phyloP scores from a whole-genome alignment of 371 early-diverging fungal genomes.

The Circinella umbellata region DNA sequence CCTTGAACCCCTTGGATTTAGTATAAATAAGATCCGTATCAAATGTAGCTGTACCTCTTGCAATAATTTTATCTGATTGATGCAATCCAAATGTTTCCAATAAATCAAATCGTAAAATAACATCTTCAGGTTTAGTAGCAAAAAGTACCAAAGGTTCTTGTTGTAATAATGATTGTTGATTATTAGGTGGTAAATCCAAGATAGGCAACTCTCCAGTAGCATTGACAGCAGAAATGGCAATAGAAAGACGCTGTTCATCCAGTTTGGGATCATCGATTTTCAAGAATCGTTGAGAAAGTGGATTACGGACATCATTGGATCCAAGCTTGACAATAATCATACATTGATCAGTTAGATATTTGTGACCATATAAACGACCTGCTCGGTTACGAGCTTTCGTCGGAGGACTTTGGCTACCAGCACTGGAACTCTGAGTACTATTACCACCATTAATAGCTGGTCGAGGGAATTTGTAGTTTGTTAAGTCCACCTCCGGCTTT shows the following conservation, averaged over 20 bases:
- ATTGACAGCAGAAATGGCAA: conserved; percentile 65
- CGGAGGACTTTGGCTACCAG: not conserved
- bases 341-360: conserved; percentile 64
- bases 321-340: conserved; percentile 75
- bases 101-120: conserved; percentile 67
- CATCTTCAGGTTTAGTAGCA: conserved; percentile 55
- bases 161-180: conserved; percentile 29
- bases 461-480: not conserved
- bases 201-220: conserved; percentile 67
- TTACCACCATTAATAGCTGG: not conserved
- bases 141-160: conserved; percentile 70
- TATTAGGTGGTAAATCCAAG: conserved; percentile 62
- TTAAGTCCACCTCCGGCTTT: conserved; percentile 31
- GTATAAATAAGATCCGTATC: conserved; percentile 54
- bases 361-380: conserved; percentile 69
- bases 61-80: conserved; percentile 47
- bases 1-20: conserved; percentile 44
- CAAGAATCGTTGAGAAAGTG: conserved; percentile 33
- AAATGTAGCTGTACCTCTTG: conserved; percentile 64
- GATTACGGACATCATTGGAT: conserved; percentile 66
- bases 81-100: conserved; percentile 64
- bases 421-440: not conserved
- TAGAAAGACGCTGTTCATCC: conserved; percentile 55
- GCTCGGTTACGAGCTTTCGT: conserved; percentile 32
- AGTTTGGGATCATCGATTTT: conserved; percentile 24